Percentiles rank a stretch among this genome's conserved stretches.
Evolutionary conservation across 768 basidiomycete genomes (phyloP).

Genomic region (Tricholoma furcatifolium): DNA sequence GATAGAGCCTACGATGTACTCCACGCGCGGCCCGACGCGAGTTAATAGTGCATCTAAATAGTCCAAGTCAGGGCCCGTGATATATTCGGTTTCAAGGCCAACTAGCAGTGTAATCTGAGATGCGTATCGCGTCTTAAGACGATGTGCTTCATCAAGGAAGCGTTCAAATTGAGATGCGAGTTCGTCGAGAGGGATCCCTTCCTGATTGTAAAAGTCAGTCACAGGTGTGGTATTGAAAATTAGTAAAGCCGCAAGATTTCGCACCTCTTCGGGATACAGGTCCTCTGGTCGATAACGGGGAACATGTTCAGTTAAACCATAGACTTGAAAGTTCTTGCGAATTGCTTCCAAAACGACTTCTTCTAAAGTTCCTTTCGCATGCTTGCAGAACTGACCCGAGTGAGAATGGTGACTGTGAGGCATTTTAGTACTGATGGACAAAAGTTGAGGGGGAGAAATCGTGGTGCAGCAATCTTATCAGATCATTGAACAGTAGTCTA

Average conservation of each 20-base stretch:
- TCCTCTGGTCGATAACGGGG: slow-evolving; percentile 82
- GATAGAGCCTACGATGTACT: slow-evolving; percentile 90
- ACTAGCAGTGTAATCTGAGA: slow-evolving; percentile 74
- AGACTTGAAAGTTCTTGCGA: slow-evolving; percentile 71
- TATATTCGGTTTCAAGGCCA: slow-evolving; percentile 92
- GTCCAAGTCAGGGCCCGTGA: slow-evolving; percentile 66
- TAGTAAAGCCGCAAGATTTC: slow-evolving; percentile 10
- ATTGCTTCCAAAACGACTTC: slow-evolving; percentile 83
- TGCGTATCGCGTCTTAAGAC: slow-evolving; percentile 63
- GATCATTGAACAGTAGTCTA: no score
- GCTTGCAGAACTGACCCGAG: slow-evolving; percentile 92
- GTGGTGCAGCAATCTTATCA: neutral
- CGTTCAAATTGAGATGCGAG: slow-evolving; percentile 65
- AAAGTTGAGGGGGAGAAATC: neutral
- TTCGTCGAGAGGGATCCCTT: slow-evolving; percentile 45
- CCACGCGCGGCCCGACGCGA: slow-evolving; percentile 50
- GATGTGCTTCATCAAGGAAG: slow-evolving; percentile 80
- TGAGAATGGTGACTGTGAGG: slow-evolving; percentile 87
- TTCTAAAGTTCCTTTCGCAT: slow-evolving; percentile 79
- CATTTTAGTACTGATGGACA: slow-evolving; percentile 19
- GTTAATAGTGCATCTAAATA: slow-evolving; percentile 53
- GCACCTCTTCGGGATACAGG: slow-evolving; percentile 95
- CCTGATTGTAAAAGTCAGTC: slow-evolving; percentile 36
- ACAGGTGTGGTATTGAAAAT: neutral
- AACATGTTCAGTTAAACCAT: slow-evolving; percentile 90